phyloP scores from a whole-genome alignment of 495 filamentous ascomycete genomes.

The Barbatosphaeria neglecta region DNA sequence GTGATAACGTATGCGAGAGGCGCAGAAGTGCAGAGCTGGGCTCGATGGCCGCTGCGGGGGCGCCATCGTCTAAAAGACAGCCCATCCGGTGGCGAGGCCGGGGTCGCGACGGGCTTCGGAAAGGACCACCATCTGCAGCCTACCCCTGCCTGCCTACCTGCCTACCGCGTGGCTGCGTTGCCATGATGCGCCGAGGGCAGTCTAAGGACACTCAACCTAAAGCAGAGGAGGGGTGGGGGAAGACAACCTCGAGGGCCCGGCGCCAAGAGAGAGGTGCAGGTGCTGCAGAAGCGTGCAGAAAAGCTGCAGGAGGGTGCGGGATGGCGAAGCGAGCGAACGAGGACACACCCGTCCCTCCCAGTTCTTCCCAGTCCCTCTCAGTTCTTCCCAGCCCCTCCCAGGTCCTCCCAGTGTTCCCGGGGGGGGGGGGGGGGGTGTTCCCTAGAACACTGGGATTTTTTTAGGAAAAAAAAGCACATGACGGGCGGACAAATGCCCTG shows the following conservation, averaged over 20 bases:
- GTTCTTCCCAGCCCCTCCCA: neutral
- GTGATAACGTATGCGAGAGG: constrained; percentile 2
- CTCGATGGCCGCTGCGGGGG: constrained; percentile 11
- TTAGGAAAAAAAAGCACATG: too few relatives aligned
- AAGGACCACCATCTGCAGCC: constrained; percentile 3
- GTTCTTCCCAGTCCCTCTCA: neutral
- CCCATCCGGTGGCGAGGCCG: neutral
- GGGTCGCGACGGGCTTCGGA: neutral
- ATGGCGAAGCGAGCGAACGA: neutral
- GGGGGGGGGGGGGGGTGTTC: too few relatives aligned
- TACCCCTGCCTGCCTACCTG: too few relatives aligned
- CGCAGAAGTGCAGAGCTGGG: neutral
- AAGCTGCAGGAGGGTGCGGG: neutral
- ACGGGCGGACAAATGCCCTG: neutral
- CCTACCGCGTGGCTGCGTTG: neutral
- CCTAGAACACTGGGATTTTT: too few relatives aligned
- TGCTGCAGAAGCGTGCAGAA: neutral
- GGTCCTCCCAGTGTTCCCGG: neutral
- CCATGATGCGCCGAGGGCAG: neutral
- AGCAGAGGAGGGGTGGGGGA: neutral
- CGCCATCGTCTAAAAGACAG: constrained; percentile 2
- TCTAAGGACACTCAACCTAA: neutral
- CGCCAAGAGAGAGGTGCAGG: neutral
- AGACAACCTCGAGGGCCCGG: neutral
- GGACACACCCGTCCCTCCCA: neutral